Percentiles rank a stretch among this genome's conserved stretches.
These are phyloP conservation scores for Datisca glomerata DNA, from an alignment of 306 rosid genomes.

Conservation along the genomic window DNA sequence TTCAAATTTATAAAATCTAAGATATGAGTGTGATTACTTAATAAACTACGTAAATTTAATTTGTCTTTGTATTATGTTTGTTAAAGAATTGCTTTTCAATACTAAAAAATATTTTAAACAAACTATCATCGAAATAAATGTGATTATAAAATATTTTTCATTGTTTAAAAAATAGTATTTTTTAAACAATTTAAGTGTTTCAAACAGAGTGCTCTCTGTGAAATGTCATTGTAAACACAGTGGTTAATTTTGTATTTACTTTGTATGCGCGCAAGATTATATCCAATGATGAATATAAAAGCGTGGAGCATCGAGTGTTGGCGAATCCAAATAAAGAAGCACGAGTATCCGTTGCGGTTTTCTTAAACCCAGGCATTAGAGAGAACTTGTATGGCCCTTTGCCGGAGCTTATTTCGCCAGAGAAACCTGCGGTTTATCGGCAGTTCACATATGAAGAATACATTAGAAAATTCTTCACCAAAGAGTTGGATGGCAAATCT, in stretches of 20 bases:
- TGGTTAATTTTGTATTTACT: too few species aligned
- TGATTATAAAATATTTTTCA: too few species aligned
- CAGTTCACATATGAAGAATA: constrained; percentile 37
- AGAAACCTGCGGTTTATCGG: constrained; percentile 36
- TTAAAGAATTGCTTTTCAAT: background rate
- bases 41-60: background rate
- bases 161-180: too few species aligned
- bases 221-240: too few species aligned
- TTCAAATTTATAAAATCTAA: too few species aligned
- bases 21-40: background rate
- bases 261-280: too few species aligned
- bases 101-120: too few species aligned
- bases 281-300: constrained; percentile 53
- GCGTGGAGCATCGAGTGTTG: constrained; percentile 64
- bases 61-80: background rate
- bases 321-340: constrained; percentile 41
- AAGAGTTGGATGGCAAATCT: constrained; percentile 53
- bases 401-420: constrained; percentile 49
- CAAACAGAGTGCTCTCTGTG: too few species aligned
- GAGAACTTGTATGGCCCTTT: constrained; percentile 53
- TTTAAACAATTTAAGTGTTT: too few species aligned
- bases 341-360: constrained; percentile 38
- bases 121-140: too few species aligned
- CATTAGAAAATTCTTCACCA: constrained; percentile 38
- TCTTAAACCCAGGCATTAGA: constrained; percentile 38